Percentiles rank a stretch among this genome's conserved stretches.
Conservation (phyloP, 495 filamentous ascomycete species). For the Neurospora terricola region DNA sequence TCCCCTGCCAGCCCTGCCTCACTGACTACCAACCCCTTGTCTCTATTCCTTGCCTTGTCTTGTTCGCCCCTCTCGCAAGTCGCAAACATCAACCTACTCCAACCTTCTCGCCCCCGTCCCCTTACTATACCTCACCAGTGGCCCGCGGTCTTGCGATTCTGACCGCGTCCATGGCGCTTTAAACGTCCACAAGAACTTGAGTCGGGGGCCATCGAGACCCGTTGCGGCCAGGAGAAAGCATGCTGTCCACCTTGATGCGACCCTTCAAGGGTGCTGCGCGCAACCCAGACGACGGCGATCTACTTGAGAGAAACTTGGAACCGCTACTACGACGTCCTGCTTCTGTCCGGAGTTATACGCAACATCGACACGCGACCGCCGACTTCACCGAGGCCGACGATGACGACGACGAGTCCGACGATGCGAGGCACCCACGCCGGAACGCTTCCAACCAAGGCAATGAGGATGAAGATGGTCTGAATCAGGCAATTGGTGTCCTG, state of each 20-base stretch:
- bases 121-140: not conserved
- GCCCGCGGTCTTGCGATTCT: not conserved
- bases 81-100: not conserved
- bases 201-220: not conserved
- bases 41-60: not conserved
- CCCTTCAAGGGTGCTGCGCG: constrained; percentile 26
- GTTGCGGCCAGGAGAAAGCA: constrained; percentile 11
- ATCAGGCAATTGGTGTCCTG: constrained; percentile 53
- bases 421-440: constrained; percentile 23
- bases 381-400: constrained; percentile 48
- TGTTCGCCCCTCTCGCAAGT: not conserved
- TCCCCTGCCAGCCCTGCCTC: not conserved
- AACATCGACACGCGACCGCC: constrained; percentile 41
- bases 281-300: constrained; percentile 6
- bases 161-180: constrained; percentile 20
- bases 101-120: not conserved
- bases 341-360: constrained; percentile 24
- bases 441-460: constrained; percentile 12
- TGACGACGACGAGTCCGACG: constrained; percentile 39
- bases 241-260: constrained; percentile 36
- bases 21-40: not conserved
- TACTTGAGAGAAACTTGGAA: not conserved
- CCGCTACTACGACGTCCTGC: constrained; percentile 15
- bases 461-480: constrained; percentile 42
- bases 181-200: not conserved